phyloP scores from a whole-genome alignment of 805 yeast genomes.

The Barnettozyma californica region DNA sequence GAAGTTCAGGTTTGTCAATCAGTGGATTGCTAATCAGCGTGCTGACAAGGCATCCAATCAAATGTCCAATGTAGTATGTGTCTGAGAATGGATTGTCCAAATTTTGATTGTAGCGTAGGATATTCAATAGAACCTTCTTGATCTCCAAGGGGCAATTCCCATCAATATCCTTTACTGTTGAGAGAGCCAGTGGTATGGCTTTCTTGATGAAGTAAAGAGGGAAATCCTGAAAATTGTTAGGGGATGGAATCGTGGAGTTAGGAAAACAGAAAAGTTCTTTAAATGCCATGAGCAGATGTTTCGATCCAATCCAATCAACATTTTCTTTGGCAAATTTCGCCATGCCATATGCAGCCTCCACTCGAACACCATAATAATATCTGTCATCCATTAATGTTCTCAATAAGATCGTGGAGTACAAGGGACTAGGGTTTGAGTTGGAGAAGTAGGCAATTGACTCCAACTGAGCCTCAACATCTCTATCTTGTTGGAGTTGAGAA shows the following conservation, averaged over 20 bases:
- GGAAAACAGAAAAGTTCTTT: slow-evolving; percentile 69
- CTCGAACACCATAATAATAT: slow-evolving; percentile 84
- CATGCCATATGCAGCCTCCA: slow-evolving; percentile 79
- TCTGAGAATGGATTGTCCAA: slow-evolving; percentile 74
- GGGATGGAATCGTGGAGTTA: slow-evolving; percentile 58
- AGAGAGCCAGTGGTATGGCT: slow-evolving; percentile 58
- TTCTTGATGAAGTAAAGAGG: slow-evolving; percentile 64
- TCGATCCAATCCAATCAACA: slow-evolving; percentile 64
- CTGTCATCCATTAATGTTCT: slow-evolving; percentile 80
- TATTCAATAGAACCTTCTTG: slow-evolving; percentile 57
- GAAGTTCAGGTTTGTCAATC: slow-evolving; percentile 9
- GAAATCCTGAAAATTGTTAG: slow-evolving; percentile 76
- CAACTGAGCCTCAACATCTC: slow-evolving; percentile 93
- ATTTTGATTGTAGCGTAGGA: slow-evolving; percentile 82
- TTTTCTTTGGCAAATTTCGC: slow-evolving; percentile 60
- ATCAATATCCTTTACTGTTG: slow-evolving; percentile 53
- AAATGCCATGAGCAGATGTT: slow-evolving; percentile 66
- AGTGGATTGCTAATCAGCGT: slow-evolving; percentile 28
- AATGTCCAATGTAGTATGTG: slow-evolving; percentile 52
- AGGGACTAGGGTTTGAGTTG: slow-evolving; percentile 47
- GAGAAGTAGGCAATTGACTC: slow-evolving; percentile 78
- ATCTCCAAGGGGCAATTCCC: slow-evolving; percentile 60
- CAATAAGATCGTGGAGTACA: slow-evolving; percentile 71
- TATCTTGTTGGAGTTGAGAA: slow-evolving; percentile 87
- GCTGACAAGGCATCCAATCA: slow-evolving; percentile 51